Conservation (phyloP, 116 monocot genomes). For the Phalaenopsis hybrid region DNA sequence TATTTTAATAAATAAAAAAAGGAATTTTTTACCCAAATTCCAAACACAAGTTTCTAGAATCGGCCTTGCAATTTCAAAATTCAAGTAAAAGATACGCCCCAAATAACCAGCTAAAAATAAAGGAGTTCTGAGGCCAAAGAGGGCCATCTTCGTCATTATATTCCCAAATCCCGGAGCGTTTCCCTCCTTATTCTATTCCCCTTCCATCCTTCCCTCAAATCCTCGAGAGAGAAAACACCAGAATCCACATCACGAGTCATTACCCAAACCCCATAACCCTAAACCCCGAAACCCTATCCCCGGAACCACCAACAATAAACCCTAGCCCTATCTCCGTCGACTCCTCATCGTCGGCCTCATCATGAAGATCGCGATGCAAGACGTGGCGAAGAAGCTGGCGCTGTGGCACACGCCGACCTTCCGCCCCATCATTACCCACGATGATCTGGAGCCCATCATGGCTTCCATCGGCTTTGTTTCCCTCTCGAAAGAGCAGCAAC, state of each 20-base stretch:
- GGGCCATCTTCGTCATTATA: neutral
- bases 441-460: slow-evolving; percentile 88
- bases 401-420: slow-evolving; percentile 83
- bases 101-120: neutral
- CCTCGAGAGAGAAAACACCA: neutral
- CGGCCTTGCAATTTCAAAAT: neutral
- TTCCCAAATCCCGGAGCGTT: slow-evolving; percentile 4
- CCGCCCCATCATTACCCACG: slow-evolving; percentile 78
- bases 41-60: no score
- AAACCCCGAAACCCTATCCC: neutral
- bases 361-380: slow-evolving; percentile 39
- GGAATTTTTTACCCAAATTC: no score
- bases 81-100: neutral
- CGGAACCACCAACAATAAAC: neutral
- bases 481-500: neutral
- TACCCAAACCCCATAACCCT: neutral
- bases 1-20: no score
- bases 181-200: neutral
- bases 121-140: neutral
- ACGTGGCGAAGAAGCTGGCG: slow-evolving; percentile 69
- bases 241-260: neutral
- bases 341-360: neutral
- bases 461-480: slow-evolving; percentile 53
- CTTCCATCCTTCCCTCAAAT: neutral
- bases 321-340: neutral